phyloP scores from a whole-genome alignment of 2,329 filamentous ascomycete species.

The Chaetoscypha palmicola region DNA sequence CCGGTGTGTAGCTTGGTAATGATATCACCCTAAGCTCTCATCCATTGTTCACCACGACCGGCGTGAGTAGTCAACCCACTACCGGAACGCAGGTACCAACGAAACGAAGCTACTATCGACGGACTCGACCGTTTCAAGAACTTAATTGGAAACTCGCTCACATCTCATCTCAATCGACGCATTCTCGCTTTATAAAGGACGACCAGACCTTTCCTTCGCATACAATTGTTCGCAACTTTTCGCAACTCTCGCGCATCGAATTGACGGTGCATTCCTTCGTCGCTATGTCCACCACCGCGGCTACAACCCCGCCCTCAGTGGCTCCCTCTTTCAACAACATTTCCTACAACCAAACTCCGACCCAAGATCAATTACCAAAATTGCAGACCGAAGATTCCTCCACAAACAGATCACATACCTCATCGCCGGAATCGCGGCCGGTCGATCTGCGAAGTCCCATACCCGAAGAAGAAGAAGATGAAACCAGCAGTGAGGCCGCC shows the following conservation, averaged over 20 bases:
- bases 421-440: constrained; percentile 29
- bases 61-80: too few species aligned
- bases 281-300: neutral
- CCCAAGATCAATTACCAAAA: constrained; percentile 3
- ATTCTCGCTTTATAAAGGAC: neutral
- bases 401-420: constrained; percentile 14
- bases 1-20: too few species aligned
- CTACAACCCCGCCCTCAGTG: constrained; percentile 5
- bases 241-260: neutral
- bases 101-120: too few species aligned
- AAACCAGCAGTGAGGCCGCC: constrained; percentile 52
- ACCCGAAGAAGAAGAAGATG: constrained; percentile 46
- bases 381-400: constrained; percentile 11
- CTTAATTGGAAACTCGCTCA: neutral
- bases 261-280: neutral
- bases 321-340: constrained; percentile 5
- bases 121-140: too few species aligned
- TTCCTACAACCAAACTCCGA: constrained; percentile 7
- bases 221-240: neutral
- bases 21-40: too few species aligned
- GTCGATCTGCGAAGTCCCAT: constrained; percentile 47
- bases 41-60: too few species aligned
- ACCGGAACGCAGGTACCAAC: too few species aligned
- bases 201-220: neutral
- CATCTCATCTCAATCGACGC: neutral